These are phyloP conservation scores for Talaromyces atroroseus DNA, from an alignment of 2,329 filamentous ascomycete genomes.

Conservation along the genomic window DNA sequence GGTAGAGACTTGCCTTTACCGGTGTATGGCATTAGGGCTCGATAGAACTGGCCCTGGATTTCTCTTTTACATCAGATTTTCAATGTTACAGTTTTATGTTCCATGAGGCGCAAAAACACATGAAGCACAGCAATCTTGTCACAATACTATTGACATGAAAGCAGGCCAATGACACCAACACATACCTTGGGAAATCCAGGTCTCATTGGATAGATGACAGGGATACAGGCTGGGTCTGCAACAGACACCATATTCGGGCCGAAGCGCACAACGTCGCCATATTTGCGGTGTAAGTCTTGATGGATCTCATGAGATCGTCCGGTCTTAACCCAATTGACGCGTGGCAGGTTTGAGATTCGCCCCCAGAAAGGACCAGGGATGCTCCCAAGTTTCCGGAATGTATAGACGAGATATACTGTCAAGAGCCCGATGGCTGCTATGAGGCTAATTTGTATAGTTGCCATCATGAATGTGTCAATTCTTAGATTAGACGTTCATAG, in stretches of 20 bases:
- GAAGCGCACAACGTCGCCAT: neutral
- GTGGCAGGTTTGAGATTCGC: conserved; percentile 22
- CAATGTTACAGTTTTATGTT: neutral
- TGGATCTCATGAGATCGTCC: conserved; percentile 18
- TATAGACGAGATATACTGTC: too few relatives aligned
- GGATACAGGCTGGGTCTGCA: neutral
- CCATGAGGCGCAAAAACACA: neutral
- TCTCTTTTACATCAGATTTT: neutral
- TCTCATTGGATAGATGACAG: conserved; percentile 18
- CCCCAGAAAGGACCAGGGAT: conserved; percentile 26
- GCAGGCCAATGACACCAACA: too few relatives aligned
- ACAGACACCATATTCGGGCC: neutral
- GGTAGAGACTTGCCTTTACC: conserved; percentile 15
- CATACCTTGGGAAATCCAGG: conserved; percentile 17
- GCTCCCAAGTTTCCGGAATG: conserved; percentile 45
- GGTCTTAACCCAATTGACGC: conserved; percentile 22
- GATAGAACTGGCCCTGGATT: conserved; percentile 25
- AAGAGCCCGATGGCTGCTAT: too few relatives aligned
- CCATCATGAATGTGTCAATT: too few relatives aligned
- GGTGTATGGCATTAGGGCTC: conserved; percentile 11
- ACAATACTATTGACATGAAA: too few relatives aligned
- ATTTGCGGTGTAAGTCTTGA: neutral
- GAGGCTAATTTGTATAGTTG: too few relatives aligned
- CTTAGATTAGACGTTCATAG: too few relatives aligned
- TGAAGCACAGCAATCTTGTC: neutral